Conservation (phyloP, 495 filamentous ascomycete species). For the Tuber brumale region DNA sequence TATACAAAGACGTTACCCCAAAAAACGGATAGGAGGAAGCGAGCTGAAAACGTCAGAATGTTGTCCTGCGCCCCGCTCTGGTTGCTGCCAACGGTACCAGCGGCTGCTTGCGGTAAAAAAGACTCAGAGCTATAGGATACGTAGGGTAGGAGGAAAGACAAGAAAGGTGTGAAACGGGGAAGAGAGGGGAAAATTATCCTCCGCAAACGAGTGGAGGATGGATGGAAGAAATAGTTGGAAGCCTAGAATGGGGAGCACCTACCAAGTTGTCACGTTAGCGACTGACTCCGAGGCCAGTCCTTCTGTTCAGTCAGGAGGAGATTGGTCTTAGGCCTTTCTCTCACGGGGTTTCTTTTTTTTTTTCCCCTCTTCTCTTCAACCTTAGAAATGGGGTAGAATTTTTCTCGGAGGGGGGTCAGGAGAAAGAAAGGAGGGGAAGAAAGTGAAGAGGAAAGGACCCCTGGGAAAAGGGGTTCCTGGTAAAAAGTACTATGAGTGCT, state of each 20-base stretch:
- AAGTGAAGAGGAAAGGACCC: not conserved
- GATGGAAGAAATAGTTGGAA: not conserved
- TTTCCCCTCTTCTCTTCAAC: not conserved
- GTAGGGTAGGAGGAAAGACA: not conserved
- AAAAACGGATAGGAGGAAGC: not conserved
- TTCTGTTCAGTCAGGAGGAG: not conserved
- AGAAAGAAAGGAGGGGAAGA: not conserved
- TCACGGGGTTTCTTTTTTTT: not conserved
- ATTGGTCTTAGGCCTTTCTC: not conserved
- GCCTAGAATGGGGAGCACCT: not conserved
- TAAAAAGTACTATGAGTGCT: not conserved
- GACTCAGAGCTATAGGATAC: not conserved
- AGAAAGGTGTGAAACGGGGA: not conserved
- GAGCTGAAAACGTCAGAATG: conserved; percentile 6
- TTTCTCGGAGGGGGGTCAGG: not conserved
- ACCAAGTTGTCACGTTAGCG: not conserved
- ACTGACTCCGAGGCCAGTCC: not conserved
- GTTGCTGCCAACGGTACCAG: not conserved
- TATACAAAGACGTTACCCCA: conserved; percentile 1
- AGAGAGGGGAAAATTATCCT: not conserved
- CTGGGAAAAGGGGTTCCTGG: not conserved
- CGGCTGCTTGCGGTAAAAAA: conserved; percentile 2
- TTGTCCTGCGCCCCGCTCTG: not conserved
- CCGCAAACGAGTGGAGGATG: not conserved
- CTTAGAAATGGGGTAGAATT: not conserved